Conservation (phyloP, 2,329 filamentous ascomycete genomes). For the Exserohilum turcica region DNA sequence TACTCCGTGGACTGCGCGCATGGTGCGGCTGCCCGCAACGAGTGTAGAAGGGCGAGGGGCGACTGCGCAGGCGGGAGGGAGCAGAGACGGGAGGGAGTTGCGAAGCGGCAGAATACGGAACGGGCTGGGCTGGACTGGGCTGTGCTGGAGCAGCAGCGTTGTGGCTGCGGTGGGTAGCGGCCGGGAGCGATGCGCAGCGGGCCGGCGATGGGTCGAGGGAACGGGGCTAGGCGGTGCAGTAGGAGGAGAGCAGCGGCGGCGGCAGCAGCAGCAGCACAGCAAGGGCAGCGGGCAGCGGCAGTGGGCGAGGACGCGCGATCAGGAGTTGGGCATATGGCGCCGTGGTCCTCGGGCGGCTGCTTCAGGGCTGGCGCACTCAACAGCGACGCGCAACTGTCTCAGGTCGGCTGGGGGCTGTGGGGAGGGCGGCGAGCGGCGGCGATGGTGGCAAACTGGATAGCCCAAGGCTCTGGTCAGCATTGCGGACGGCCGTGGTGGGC, state of each 20-base stretch:
- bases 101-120: neutral
- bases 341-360: conserved; percentile 21
- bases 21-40: conserved; percentile 46
- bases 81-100: conserved; percentile 1
- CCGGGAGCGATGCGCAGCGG: conserved; percentile 4
- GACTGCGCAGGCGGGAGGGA: neutral
- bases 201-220: neutral
- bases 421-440: conserved; percentile 15
- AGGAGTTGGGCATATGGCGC: conserved; percentile 15
- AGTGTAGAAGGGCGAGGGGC: conserved; percentile 14
- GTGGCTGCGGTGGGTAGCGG: neutral
- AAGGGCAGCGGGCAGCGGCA: no score
- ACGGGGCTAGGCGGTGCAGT: neutral
- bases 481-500: conserved; percentile 27
- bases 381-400: conserved; percentile 40
- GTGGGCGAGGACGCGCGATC: conserved; percentile 9
- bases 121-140: no score
- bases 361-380: conserved; percentile 17
- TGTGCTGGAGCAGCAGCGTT: neutral
- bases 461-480: conserved; percentile 41
- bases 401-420: conserved; percentile 31
- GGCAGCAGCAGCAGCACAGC: no score
- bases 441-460: conserved; percentile 23
- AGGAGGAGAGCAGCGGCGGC: neutral
- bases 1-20: conserved; percentile 46